Percentiles rank a stretch among this genome's conserved stretches.
These are phyloP conservation scores for Phaseolus lunatus DNA, from an alignment of 306 rosid species.

Conservation along the genomic window DNA sequence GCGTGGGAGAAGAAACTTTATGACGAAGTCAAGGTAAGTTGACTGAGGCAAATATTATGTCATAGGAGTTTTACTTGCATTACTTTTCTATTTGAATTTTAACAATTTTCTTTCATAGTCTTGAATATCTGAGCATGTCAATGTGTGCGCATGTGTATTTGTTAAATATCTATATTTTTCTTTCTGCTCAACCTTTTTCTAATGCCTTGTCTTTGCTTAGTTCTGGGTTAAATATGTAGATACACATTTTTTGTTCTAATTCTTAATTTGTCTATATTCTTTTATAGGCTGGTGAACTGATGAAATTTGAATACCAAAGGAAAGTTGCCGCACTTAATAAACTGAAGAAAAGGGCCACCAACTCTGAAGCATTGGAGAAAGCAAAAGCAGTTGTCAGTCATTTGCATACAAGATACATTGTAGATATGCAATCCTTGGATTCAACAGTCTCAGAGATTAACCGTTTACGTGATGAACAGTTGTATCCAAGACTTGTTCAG, in stretches of 20 bases:
- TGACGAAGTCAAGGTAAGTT: constrained; percentile 89
- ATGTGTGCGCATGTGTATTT: neutral
- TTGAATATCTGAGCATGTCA: constrained; percentile 1
- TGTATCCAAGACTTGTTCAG: constrained; percentile 85
- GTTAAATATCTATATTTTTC: constrained; percentile 2
- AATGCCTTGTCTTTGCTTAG: constrained; percentile 17
- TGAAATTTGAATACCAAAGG: constrained; percentile 91
- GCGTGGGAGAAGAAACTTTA: constrained; percentile 99
- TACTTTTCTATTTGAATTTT: constrained; percentile 10
- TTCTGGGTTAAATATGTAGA: neutral
- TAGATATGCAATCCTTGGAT: constrained; percentile 99
- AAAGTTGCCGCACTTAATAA: constrained; percentile 77
- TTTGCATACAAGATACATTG: constrained; percentile 96
- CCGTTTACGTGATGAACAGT: constrained; percentile 82
- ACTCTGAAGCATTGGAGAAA: constrained; percentile 84
- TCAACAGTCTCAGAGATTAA: constrained; percentile 94
- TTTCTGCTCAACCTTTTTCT: constrained; percentile 14
- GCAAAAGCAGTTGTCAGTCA: constrained; percentile 91
- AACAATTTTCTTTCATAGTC: constrained; percentile 8
- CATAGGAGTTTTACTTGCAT: constrained; percentile 11
- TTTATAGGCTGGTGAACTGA: constrained; percentile 90
- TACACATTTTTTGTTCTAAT: neutral
- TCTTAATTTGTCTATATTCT: constrained; percentile 39
- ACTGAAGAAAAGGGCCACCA: constrained; percentile 72
- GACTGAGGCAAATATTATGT: neutral